Percentiles rank a stretch among this genome's conserved stretches.
These are phyloP conservation scores for Salvia splendens DNA, from an alignment of 257 asterid genomes.

Conservation along the genomic window DNA sequence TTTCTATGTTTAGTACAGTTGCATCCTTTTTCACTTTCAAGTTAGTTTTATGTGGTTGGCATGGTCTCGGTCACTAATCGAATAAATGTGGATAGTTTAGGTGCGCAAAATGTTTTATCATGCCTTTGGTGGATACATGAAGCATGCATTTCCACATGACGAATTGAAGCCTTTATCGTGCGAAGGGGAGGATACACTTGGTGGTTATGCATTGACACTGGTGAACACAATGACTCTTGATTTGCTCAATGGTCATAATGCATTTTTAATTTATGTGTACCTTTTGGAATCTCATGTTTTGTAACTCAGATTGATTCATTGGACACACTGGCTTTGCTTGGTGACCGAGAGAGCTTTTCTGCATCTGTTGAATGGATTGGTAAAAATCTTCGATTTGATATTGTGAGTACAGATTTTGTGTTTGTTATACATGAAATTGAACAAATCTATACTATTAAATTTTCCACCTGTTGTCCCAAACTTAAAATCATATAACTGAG, in stretches of 20 bases:
- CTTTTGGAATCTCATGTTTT: constrained; percentile 26
- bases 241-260: constrained; percentile 20
- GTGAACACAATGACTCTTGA: constrained; percentile 40
- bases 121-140: constrained; percentile 95
- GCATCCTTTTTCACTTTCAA: constrained; percentile 1
- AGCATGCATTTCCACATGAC: constrained; percentile 87
- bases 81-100: constrained; percentile 39
- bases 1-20: not conserved
- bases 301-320: constrained; percentile 78
- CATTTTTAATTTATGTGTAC: not conserved
- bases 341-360: constrained; percentile 75
- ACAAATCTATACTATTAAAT: constrained; percentile 7
- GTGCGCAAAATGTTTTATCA: constrained; percentile 95
- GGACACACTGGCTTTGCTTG: constrained; percentile 95
- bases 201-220: constrained; percentile 96
- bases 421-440: constrained; percentile 31
- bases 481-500: constrained; percentile 10
- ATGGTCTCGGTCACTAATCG: constrained; percentile 5
- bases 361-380: constrained; percentile 98
- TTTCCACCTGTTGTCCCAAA: not conserved
- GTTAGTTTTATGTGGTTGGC: not conserved
- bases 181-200: constrained; percentile 96
- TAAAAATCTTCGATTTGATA: constrained; percentile 96
- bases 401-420: constrained; percentile 77
- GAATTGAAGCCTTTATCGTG: constrained; percentile 94